These are phyloP conservation scores for Cladosporium sp. DNA, from an alignment of 2,329 filamentous ascomycete genomes.

Conservation along the genomic window DNA sequence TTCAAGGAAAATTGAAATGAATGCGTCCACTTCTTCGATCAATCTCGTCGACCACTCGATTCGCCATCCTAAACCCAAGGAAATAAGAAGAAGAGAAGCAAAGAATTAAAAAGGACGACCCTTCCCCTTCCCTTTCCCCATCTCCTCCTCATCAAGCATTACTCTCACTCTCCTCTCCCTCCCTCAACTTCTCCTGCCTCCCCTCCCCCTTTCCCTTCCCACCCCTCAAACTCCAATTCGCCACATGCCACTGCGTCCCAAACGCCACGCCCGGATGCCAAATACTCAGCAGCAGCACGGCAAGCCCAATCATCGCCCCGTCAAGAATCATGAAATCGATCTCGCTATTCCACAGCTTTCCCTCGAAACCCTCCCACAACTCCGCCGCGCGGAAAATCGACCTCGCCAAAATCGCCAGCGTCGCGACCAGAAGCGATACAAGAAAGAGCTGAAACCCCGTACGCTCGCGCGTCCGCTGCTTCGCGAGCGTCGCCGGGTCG, in stretches of 20 bases:
- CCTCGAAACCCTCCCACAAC: constrained; percentile 58
- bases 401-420: constrained; percentile 59
- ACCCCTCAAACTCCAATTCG: constrained; percentile 21
- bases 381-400: constrained; percentile 63
- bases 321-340: constrained; percentile 48
- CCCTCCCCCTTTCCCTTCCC: background rate
- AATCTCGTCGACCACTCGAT: too few species aligned
- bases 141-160: background rate
- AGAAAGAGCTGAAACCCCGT: constrained; percentile 53
- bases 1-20: too few species aligned
- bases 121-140: too few species aligned
- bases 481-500: background rate
- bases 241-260: constrained; percentile 20
- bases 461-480: background rate
- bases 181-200: too few species aligned
- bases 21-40: too few species aligned
- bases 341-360: constrained; percentile 51
- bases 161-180: background rate
- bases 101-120: too few species aligned
- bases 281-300: constrained; percentile 42
- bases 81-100: too few species aligned
- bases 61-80: background rate
- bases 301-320: constrained; percentile 50
- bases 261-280: constrained; percentile 44
- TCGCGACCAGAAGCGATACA: constrained; percentile 50